Conservation (phyloP, 1,139 yeast species). For the Geotrichum australiense region DNA sequence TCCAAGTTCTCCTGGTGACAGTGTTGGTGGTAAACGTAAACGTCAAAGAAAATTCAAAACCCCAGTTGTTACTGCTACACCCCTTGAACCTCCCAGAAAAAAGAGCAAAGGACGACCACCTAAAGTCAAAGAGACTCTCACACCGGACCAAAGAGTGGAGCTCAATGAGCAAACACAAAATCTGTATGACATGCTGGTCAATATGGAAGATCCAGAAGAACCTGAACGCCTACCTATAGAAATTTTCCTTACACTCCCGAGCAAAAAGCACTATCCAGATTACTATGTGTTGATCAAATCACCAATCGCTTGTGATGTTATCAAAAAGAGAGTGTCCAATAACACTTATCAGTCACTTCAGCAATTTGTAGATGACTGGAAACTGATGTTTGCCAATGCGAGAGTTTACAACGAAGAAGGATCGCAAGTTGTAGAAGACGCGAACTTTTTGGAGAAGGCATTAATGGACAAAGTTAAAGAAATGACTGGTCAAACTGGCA, state of each 20-base stretch:
- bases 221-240: slow-evolving; percentile 39
- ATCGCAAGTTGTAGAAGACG: slow-evolving; percentile 73
- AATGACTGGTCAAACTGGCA: slow-evolving; percentile 7
- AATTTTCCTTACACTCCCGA: slow-evolving; percentile 61
- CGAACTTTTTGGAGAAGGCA: slow-evolving; percentile 51
- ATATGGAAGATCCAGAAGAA: slow-evolving; percentile 26
- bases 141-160: slow-evolving; percentile 27
- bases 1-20: slow-evolving; percentile 10
- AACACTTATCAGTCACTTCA: slow-evolving; percentile 48
- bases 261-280: slow-evolving; percentile 73
- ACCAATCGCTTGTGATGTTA: slow-evolving; percentile 71
- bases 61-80: slow-evolving; percentile 25
- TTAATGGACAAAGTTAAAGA: slow-evolving; percentile 20
- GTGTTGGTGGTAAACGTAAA: slow-evolving; percentile 19
- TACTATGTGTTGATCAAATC: slow-evolving; percentile 71
- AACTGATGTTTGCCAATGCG: slow-evolving; percentile 77
- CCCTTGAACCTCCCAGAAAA: slow-evolving; percentile 25
- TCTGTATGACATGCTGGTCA: slow-evolving; percentile 23
- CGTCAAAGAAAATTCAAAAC: slow-evolving; percentile 21
- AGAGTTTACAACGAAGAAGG: slow-evolving; percentile 86
- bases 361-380: slow-evolving; percentile 65
- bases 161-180: slow-evolving; percentile 24
- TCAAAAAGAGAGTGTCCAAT: slow-evolving; percentile 38
- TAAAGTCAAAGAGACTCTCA: slow-evolving; percentile 39
- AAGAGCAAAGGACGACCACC: slow-evolving; percentile 37